Conservation (phyloP, 495 filamentous ascomycete species). For the Hyaloscypha hepaticicola region DNA sequence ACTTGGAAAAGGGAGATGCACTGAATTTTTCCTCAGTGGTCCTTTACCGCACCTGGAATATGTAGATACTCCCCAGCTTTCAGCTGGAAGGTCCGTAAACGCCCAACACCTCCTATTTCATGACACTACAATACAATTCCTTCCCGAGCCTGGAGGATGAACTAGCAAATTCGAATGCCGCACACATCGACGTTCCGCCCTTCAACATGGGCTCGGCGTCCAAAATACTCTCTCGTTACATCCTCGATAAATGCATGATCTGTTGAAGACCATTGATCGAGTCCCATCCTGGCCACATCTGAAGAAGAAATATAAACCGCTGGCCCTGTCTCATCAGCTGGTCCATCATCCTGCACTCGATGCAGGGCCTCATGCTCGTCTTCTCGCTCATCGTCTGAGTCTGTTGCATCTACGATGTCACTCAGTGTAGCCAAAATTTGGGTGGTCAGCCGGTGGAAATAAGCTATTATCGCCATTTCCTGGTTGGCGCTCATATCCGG, state of each 20-base stretch:
- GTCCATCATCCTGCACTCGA: conserved; percentile 32
- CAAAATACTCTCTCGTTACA: conserved; percentile 69
- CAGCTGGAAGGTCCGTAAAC: not conserved
- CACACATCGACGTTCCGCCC: conserved; percentile 76
- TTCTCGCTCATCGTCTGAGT: conserved; percentile 42
- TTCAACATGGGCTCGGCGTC: conserved; percentile 63
- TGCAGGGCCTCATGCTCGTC: conserved; percentile 30
- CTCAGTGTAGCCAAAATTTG: conserved; percentile 67
- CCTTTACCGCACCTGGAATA: not conserved
- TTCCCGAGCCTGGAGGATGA: not conserved
- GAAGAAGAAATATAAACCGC: conserved; percentile 61
- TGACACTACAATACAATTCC: not conserved
- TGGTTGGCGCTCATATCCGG: conserved; percentile 29
- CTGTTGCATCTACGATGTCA: conserved; percentile 60
- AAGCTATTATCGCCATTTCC: conserved; percentile 81
- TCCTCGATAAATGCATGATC: conserved; percentile 74
- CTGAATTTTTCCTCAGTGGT: not conserved
- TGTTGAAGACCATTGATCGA: conserved; percentile 80
- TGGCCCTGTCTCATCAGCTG: conserved; percentile 33
- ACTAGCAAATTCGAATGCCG: conserved; percentile 72
- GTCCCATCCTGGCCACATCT: conserved; percentile 75
- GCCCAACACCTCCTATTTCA: not conserved
- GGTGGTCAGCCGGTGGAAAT: conserved; percentile 85
- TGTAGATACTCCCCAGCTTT: not conserved
- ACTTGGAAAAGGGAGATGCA: not conserved